Percentiles rank a stretch among this genome's conserved stretches.
phyloP scores from a whole-genome alignment of 768 basidiomycete species.

The Pisolithus albus region DNA sequence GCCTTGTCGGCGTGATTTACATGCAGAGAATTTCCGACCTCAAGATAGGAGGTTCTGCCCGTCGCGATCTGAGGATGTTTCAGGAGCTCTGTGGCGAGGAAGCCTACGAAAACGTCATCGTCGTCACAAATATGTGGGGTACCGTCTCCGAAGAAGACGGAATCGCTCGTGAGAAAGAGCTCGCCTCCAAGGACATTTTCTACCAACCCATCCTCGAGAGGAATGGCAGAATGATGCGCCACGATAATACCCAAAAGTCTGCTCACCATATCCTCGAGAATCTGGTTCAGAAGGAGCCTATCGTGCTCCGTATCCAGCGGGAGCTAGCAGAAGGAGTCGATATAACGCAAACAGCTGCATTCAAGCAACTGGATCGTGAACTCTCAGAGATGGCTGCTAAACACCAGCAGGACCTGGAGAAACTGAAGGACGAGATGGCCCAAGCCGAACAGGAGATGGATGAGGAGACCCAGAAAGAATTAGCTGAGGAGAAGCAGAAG shows the following conservation, averaged over 20 bases:
- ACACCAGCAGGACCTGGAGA: conserved; percentile 41
- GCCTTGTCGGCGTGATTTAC: conserved; percentile 44
- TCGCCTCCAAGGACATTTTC: conserved; percentile 34
- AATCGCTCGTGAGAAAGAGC: conserved; percentile 38
- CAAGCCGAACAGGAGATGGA: conserved; percentile 39
- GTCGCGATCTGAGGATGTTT: conserved; percentile 46
- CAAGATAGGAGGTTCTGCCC: conserved; percentile 42
- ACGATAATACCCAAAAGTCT: conserved; percentile 36
- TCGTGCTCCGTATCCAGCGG: conserved; percentile 45
- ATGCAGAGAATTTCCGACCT: conserved; percentile 47
- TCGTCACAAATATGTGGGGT: conserved; percentile 52
- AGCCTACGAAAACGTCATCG: conserved; percentile 43
- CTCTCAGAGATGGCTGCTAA: conserved; percentile 39
- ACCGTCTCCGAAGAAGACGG: conserved; percentile 31
- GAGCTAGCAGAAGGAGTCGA: conserved; percentile 44
- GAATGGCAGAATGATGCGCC: conserved; percentile 37
- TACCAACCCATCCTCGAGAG: conserved; percentile 46
- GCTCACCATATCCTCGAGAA: conserved; percentile 39
- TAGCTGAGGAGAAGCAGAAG: conserved; percentile 34
- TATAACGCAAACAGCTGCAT: conserved; percentile 50
- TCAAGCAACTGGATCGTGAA: conserved; percentile 44
- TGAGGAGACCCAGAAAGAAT: conserved; percentile 40
- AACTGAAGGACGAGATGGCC: conserved; percentile 40
- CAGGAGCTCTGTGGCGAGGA: conserved; percentile 45
- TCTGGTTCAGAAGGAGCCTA: conserved; percentile 35